Percentiles rank a stretch among this genome's conserved stretches.
phyloP scores from a whole-genome alignment of 495 filamentous ascomycete genomes.

The Penicillium chermesinum region DNA sequence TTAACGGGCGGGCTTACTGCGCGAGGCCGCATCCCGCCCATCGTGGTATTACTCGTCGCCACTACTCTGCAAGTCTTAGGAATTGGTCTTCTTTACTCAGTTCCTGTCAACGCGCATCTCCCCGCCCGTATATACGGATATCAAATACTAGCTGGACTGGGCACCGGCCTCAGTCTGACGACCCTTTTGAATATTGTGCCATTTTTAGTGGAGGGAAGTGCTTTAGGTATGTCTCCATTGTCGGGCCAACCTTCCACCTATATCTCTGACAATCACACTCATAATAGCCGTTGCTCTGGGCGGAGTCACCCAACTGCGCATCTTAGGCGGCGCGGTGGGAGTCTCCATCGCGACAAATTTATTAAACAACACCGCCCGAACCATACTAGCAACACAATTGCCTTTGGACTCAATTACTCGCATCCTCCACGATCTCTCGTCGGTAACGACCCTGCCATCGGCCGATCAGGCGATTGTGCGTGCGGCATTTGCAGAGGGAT shows the following conservation, averaged over 20 bases:
- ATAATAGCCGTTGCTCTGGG: background rate
- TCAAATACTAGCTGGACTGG: background rate
- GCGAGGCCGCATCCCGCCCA: background rate
- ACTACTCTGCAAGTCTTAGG: background rate
- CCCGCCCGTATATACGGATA: slow-evolving; percentile 1
- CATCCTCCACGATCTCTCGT: background rate
- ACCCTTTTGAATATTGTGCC: background rate
- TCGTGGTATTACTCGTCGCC: background rate
- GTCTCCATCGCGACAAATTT: background rate
- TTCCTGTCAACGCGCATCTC: background rate
- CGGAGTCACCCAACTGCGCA: background rate
- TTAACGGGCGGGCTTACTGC: background rate
- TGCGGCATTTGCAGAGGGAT: background rate
- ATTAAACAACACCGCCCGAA: background rate
- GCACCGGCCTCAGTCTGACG: slow-evolving; percentile 1
- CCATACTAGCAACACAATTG: background rate
- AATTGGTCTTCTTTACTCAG: background rate
- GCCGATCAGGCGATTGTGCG: background rate
- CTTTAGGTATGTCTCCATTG: slow-evolving; percentile 1
- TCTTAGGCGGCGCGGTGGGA: background rate
- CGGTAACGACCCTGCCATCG: background rate
- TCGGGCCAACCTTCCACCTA: no score
- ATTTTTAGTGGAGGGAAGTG: background rate
- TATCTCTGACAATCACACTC: background rate
- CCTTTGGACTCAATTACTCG: background rate